A percentile compares a stretch with the other conserved stretches of the same genome.
Conservation (phyloP, 306 rosid genomes). For the Trichosanthes truncata region DNA sequence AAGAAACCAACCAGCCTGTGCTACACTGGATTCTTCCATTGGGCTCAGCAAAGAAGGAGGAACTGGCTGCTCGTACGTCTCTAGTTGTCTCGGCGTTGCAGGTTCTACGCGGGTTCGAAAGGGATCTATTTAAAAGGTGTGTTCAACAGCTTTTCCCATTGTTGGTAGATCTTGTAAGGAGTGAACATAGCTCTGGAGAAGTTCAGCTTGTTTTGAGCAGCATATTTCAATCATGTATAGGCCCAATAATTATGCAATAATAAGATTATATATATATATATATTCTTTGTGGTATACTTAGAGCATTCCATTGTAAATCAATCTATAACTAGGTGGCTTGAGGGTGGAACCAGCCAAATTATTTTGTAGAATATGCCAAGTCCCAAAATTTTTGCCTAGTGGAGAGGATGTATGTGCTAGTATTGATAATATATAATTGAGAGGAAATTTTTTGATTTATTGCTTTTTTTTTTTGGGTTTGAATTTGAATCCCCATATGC, state of each 20-base stretch:
- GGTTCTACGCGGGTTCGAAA: constrained; percentile 46
- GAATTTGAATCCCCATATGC: not conserved
- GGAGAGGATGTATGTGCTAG: constrained; percentile 6
- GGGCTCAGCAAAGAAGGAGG: constrained; percentile 79
- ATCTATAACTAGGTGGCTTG: not conserved
- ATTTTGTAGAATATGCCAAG: constrained; percentile 1
- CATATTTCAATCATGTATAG: constrained; percentile 73
- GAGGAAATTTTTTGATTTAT: not conserved
- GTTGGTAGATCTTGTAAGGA: constrained; percentile 75
- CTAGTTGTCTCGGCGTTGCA: constrained; percentile 63
- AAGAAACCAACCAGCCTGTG: constrained; percentile 25
- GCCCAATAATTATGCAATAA: constrained; percentile 57
- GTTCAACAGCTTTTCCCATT: constrained; percentile 62
- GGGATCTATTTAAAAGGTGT: constrained; percentile 55
- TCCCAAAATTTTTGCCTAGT: constrained; percentile 2
- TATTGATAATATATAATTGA: not conserved
- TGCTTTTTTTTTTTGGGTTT: not conserved
- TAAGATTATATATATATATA: constrained; percentile 1
- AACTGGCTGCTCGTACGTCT: constrained; percentile 71
- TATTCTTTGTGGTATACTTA: constrained; percentile 5
- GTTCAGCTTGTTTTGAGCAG: constrained; percentile 74
- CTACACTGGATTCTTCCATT: constrained; percentile 57
- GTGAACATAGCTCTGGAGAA: constrained; percentile 85
- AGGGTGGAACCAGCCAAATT: not conserved
- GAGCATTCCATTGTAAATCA: constrained; percentile 8